These are phyloP conservation scores for Lodderomyces orthopsilosis DNA, from an alignment of 1,139 yeast genomes.

Conservation along the genomic window DNA sequence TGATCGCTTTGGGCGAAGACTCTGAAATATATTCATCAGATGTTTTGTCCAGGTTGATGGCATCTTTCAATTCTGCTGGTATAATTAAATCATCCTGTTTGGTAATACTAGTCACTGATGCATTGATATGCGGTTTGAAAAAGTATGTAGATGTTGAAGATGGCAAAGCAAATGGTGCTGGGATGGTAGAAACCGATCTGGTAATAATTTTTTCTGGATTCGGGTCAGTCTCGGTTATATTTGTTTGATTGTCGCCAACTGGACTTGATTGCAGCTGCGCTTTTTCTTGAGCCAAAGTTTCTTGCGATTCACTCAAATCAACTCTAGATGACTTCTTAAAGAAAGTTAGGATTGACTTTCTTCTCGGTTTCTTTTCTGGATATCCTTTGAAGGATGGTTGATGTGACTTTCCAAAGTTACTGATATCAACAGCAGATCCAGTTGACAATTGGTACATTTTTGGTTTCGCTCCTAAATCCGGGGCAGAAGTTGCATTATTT, in stretches of 20 bases:
- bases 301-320: constrained; percentile 4
- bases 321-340: constrained; percentile 19
- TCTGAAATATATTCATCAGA: constrained; percentile 40
- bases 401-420: constrained; percentile 41
- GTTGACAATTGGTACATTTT: constrained; percentile 28
- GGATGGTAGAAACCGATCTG: constrained; percentile 21
- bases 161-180: constrained; percentile 46
- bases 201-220: constrained; percentile 7
- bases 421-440: constrained; percentile 42
- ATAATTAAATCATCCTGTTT: constrained; percentile 24
- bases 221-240: not conserved
- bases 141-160: constrained; percentile 43
- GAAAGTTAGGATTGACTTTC: constrained; percentile 18
- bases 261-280: too few relatives aligned
- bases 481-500: constrained; percentile 20
- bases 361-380: constrained; percentile 13
- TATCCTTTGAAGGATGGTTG: constrained; percentile 32
- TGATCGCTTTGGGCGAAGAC: constrained; percentile 34
- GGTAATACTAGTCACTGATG: constrained; percentile 10
- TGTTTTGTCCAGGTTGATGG: constrained; percentile 39
- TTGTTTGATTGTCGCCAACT: not conserved
- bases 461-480: constrained; percentile 20
- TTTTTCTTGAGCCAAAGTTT: not conserved
- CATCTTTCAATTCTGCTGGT: constrained; percentile 37
- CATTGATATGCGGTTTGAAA: constrained; percentile 31